Evolutionary conservation across 768 basidiomycete species (phyloP).

Genomic region (Rickenella mellea): DNA sequence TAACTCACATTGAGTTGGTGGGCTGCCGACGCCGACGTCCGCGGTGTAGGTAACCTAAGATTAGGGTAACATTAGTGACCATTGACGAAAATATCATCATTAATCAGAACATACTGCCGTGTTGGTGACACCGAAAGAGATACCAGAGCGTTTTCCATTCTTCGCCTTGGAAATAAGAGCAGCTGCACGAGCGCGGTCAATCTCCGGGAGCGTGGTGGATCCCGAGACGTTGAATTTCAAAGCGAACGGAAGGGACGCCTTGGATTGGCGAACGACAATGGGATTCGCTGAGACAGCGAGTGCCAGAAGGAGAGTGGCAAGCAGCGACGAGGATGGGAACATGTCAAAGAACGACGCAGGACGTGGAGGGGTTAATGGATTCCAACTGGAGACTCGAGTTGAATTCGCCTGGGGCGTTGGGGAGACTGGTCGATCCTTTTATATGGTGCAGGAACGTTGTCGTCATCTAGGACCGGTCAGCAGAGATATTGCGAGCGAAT

Average conservation of each 20-base stretch:
- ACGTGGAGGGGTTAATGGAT: too few species aligned
- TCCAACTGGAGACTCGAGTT: too few species aligned
- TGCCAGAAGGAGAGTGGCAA: background rate
- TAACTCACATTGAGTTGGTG: constrained; percentile 15
- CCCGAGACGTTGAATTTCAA: constrained; percentile 15
- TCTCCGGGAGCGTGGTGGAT: constrained; percentile 7
- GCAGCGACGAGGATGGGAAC: background rate
- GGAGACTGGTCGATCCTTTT: too few species aligned
- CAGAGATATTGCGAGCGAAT: too few species aligned
- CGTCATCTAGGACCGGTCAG: too few species aligned
- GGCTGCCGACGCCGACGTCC: constrained; percentile 17
- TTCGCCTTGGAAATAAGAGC: constrained; percentile 2
- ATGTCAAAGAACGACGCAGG: too few species aligned
- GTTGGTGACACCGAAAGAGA: constrained; percentile 6
- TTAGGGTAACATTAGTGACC: too few species aligned
- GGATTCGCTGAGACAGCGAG: background rate
- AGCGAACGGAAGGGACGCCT: constrained; percentile 1
- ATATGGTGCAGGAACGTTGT: too few species aligned
- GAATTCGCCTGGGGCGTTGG: too few species aligned
- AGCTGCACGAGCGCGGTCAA: constrained; percentile 14
- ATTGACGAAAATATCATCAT: too few species aligned
- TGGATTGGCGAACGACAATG: background rate
- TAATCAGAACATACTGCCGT: constrained; percentile 5
- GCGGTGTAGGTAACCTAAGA: constrained; percentile 13
- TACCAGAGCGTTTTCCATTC: background rate